phyloP scores from a whole-genome alignment of 2,329 filamentous ascomycete species.

The Gnomoniopsis sp. region DNA sequence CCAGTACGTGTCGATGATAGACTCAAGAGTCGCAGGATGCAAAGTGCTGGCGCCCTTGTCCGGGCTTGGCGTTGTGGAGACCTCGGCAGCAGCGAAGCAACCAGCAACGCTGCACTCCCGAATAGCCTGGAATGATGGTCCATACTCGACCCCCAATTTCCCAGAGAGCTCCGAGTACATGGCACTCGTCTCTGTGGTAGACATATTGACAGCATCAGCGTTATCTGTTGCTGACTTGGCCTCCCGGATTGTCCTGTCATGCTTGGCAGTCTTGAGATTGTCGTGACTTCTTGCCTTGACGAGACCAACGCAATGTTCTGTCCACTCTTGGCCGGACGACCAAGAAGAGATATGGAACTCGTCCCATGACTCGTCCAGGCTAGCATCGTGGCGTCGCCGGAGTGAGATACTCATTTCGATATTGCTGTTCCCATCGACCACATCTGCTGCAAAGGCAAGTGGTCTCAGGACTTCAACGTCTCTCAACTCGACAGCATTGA shows the following conservation, averaged over 20 bases:
- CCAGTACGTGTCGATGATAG: constrained; percentile 40
- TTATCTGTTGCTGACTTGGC: neutral
- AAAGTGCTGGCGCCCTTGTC: constrained; percentile 37
- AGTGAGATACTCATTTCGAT: constrained; percentile 47
- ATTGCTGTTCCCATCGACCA: constrained; percentile 26
- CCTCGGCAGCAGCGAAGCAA: constrained; percentile 30
- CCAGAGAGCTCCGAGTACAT: constrained; percentile 44
- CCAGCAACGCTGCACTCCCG: constrained; percentile 38
- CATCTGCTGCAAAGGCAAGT: constrained; percentile 44
- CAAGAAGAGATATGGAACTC: constrained; percentile 56
- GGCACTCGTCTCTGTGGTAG: constrained; percentile 21
- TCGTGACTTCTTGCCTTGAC: constrained; percentile 40
- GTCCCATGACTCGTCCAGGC: constrained; percentile 46
- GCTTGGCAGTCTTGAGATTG: constrained; percentile 36
- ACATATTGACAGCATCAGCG: neutral
- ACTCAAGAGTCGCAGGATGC: constrained; percentile 38
- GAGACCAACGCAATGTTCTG: constrained; percentile 55
- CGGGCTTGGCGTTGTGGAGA: constrained; percentile 24
- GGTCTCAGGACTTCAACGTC: constrained; percentile 44
- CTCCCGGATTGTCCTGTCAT: constrained; percentile 25
- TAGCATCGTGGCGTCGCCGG: constrained; percentile 37
- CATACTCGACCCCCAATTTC: constrained; percentile 46
- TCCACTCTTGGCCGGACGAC: constrained; percentile 50
- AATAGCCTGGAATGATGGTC: constrained; percentile 49
- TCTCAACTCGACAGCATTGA: constrained; percentile 41